These are phyloP conservation scores for Pilobolus umbonatus DNA, from an alignment of 192 early-diverging fungal genomes.

Conservation along the genomic window DNA sequence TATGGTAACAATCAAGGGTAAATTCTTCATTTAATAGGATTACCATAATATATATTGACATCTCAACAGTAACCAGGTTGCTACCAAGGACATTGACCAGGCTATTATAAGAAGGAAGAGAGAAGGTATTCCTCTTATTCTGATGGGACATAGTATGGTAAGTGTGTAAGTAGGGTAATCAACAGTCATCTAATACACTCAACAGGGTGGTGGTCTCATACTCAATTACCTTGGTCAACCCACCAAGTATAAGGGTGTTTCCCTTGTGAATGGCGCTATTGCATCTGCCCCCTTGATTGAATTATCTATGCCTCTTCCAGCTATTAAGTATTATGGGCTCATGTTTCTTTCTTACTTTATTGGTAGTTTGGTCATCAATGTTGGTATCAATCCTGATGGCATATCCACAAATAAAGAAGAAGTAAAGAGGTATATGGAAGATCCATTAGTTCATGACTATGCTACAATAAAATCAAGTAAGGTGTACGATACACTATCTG, in stretches of 20 bases:
- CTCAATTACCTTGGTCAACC: constrained; percentile 47
- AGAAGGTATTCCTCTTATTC: constrained; percentile 40
- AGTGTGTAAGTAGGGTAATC: constrained; percentile 12
- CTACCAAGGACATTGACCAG: constrained; percentile 45
- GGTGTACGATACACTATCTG: background rate
- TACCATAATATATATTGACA: background rate
- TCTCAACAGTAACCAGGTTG: constrained; percentile 32
- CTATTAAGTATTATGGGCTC: constrained; percentile 27
- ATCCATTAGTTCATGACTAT: constrained; percentile 54
- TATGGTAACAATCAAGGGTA: constrained; percentile 48
- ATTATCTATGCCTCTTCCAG: constrained; percentile 21
- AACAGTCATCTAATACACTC: background rate
- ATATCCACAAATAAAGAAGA: constrained; percentile 42
- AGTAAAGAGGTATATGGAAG: constrained; percentile 43
- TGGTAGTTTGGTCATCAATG: constrained; percentile 38
- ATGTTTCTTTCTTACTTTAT: constrained; percentile 36
- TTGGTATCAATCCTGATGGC: constrained; percentile 34
- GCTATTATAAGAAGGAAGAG: constrained; percentile 34
- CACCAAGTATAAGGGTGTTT: constrained; percentile 28
- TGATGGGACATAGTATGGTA: constrained; percentile 54
- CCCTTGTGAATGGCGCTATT: constrained; percentile 45
- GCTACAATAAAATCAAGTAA: constrained; percentile 39
- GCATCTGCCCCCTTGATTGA: constrained; percentile 48
- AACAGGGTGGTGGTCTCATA: constrained; percentile 42
- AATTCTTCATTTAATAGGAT: background rate